phyloP scores from a whole-genome alignment of 2,329 filamentous ascomycete genomes.

The Pseudocercospora ulei region DNA sequence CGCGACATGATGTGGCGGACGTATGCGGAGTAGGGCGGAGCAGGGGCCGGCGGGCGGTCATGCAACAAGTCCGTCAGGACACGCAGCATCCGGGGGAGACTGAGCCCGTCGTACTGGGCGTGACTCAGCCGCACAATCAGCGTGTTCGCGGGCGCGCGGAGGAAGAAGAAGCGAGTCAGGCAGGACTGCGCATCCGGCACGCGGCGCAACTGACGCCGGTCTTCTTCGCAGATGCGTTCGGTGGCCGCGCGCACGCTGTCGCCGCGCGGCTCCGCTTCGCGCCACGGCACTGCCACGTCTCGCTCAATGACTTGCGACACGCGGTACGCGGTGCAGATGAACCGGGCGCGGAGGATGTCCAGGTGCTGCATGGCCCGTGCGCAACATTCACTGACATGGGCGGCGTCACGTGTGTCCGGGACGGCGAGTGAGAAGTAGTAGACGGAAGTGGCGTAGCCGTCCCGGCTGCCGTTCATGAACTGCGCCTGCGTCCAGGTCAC shows the following conservation, averaged over 20 bases:
- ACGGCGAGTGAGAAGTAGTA: constrained; percentile 47
- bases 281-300: not conserved
- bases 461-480: constrained; percentile 9
- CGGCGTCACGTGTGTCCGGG: constrained; percentile 38
- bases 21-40: constrained; percentile 3
- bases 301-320: not conserved
- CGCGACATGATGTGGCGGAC: constrained; percentile 2
- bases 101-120: constrained; percentile 41
- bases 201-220: not conserved
- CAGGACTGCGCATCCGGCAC: constrained; percentile 1
- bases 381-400: constrained; percentile 43
- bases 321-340: constrained; percentile 3
- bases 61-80: constrained; percentile 34
- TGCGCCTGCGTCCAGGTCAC: constrained; percentile 28
- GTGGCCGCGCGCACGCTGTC: not conserved
- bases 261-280: not conserved
- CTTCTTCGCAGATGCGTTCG: constrained; percentile 4
- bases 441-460: constrained; percentile 30
- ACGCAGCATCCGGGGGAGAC: constrained; percentile 47
- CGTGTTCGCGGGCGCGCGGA: not conserved
- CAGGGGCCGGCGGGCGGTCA: not conserved
- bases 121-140: constrained; percentile 27
- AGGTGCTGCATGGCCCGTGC: constrained; percentile 40
- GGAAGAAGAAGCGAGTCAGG: constrained; percentile 4
- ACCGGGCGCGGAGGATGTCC: constrained; percentile 8